Base-by-base conservation (phyloP, 768 basidiomycete species). In the Leccinum subtestaceum region DNA sequence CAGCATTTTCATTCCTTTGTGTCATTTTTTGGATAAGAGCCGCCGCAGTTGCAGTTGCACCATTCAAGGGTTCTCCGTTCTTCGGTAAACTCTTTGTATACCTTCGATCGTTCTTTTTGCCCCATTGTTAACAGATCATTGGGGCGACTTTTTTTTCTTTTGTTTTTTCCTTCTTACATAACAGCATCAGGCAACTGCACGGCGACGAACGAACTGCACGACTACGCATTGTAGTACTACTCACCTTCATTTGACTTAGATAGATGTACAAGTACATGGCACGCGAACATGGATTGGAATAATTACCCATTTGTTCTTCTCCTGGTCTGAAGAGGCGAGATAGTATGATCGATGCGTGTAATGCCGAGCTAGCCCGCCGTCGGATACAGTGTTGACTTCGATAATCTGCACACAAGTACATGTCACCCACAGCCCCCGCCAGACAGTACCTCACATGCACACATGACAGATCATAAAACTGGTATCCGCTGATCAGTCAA, bases 141-240 rank as follows among this genome's bases (percentile, higher is more conserved):
- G 49, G 49, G 25, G 55, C 9, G 9, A 29, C 29, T 2, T 29
- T 9, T 29, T 29, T n/a, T 0, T 4, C 12, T 4, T 23, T 23
- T 2, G 21, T 21, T 4, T 3, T 17, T 23, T 2, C 21, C 5
- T 19, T 54, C 34, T 15, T 31, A 3, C 34, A 25, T 23, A n/a
- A 38, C 8, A 34, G 23, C 29, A 52, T 43, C 40, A 15, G 9
- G 15, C 9, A 25, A 10, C n/a, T n/a, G 51, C 23, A 15, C 6
- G 47, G 57, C 31, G 29, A 53, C 36, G 25, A 61, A 53, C 34
- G 34, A 62, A 55, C 49, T 4, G 25, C 57, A 67, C 51, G 55
- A 65, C 66, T 60, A 65, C 60, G 48, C 66, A 65, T 17, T 67
- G 66, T 67, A 67, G 66, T 65, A 65, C 59, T 62, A 67, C 25